These are phyloP conservation scores for Colletotrichum lentis DNA, from an alignment of 2,329 filamentous ascomycete species.

Conservation along the genomic window DNA sequence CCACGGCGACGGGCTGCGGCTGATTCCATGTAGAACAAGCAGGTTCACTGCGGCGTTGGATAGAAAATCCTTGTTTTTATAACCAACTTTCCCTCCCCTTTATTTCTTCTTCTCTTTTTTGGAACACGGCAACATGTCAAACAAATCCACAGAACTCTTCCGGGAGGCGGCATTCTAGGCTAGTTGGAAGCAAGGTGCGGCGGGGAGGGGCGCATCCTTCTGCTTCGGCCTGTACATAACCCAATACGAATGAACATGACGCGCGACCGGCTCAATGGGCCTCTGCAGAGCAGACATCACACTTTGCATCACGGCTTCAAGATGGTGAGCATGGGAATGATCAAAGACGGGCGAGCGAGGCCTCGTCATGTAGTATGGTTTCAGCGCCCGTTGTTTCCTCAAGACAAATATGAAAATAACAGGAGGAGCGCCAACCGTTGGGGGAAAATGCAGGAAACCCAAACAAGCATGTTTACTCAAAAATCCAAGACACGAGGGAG, in stretches of 20 bases:
- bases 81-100: neutral
- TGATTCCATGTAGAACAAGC: constrained; percentile 15
- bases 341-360: neutral
- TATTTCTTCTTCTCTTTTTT: neutral
- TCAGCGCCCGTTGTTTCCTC: neutral
- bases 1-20: neutral
- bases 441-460: neutral
- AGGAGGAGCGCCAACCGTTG: neutral
- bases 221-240: neutral
- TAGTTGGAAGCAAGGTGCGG: too few relatives aligned
- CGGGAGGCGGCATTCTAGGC: neutral
- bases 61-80: constrained; percentile 15
- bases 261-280: neutral
- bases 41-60: constrained; percentile 28
- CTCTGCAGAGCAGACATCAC: neutral
- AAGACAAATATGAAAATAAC: neutral
- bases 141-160: neutral
- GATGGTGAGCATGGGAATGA: neutral
- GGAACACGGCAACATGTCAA: constrained; percentile 14
- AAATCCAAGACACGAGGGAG: neutral
- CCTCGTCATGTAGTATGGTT: neutral
- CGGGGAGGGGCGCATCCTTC: neutral
- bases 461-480: neutral
- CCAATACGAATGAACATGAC: neutral
- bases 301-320: neutral